phyloP scores from a whole-genome alignment of 75 land plant species.

The Picea glauca region DNA sequence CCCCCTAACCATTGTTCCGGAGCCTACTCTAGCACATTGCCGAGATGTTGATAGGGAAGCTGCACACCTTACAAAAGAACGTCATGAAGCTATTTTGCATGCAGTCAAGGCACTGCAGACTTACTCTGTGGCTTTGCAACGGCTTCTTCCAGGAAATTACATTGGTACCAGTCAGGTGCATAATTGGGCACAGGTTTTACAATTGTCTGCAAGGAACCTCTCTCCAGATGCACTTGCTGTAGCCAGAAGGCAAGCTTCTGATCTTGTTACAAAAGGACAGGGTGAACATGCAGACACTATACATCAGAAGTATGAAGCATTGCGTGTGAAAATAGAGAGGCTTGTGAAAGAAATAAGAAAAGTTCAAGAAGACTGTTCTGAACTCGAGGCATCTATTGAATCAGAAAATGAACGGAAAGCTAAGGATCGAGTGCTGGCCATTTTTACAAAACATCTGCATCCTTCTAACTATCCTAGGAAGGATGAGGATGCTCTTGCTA shows the following conservation, averaged over 20 bases:
- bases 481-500: constrained; percentile 16
- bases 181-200: constrained; percentile 88
- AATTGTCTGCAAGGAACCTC: constrained; percentile 47
- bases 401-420: constrained; percentile 66
- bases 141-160: constrained; percentile 77
- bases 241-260: constrained; percentile 72
- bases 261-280: constrained; percentile 51
- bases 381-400: constrained; percentile 65
- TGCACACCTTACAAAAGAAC: constrained; percentile 51
- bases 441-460: constrained; percentile 58
- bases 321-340: constrained; percentile 51
- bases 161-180: constrained; percentile 68
- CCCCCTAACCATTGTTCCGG: constrained; percentile 85
- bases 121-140: constrained; percentile 74
- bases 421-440: constrained; percentile 65
- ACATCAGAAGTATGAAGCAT: constrained; percentile 38
- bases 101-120: constrained; percentile 47
- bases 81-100: constrained; percentile 51
- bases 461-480: constrained; percentile 32
- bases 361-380: constrained; percentile 61
- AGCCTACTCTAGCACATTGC: constrained; percentile 86
- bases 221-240: constrained; percentile 62
- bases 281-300: constrained; percentile 46
- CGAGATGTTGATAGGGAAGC: constrained; percentile 84
- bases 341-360: constrained; percentile 52